phyloP scores from a whole-genome alignment of 2,329 filamentous ascomycete genomes.

The Neofusicoccum kwambonambiense region DNA sequence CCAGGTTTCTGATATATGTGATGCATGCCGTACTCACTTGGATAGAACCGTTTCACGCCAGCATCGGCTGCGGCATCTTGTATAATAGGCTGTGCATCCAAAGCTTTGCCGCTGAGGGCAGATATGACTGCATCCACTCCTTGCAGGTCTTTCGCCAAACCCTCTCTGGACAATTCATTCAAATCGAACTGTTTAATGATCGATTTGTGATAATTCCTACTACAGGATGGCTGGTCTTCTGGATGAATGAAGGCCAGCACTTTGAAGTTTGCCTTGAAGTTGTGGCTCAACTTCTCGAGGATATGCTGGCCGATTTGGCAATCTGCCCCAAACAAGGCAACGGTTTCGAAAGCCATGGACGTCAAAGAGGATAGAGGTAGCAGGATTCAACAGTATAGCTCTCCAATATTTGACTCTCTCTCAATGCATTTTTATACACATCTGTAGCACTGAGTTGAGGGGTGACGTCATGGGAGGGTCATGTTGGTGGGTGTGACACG shows the following conservation, averaged over 20 bases:
- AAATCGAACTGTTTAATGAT: constrained; percentile 23
- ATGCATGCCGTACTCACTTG: constrained; percentile 29
- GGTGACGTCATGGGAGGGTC: neutral
- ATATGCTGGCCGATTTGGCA: constrained; percentile 22
- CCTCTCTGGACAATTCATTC: constrained; percentile 6
- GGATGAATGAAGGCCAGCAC: constrained; percentile 20
- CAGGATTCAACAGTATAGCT: neutral
- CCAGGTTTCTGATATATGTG: constrained; percentile 25
- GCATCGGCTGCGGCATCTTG: constrained; percentile 28
- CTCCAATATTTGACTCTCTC: neutral
- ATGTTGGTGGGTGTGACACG: neutral
- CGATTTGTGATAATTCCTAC: constrained; percentile 7
- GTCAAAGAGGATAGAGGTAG: neutral
- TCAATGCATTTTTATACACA: neutral
- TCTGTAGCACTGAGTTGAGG: neutral
- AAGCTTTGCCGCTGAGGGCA: constrained; percentile 25
- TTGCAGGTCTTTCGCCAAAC: constrained; percentile 20
- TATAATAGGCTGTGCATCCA: constrained; percentile 23
- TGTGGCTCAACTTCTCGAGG: constrained; percentile 18
- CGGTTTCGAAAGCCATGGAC: constrained; percentile 8
- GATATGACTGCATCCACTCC: constrained; percentile 27
- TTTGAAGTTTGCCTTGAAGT: constrained; percentile 15
- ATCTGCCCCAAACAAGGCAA: constrained; percentile 22
- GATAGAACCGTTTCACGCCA: constrained; percentile 29
- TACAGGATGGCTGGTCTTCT: neutral